Base-by-base conservation (phyloP, 345 rosid genomes). In the Gossypioides kirkii region DNA sequence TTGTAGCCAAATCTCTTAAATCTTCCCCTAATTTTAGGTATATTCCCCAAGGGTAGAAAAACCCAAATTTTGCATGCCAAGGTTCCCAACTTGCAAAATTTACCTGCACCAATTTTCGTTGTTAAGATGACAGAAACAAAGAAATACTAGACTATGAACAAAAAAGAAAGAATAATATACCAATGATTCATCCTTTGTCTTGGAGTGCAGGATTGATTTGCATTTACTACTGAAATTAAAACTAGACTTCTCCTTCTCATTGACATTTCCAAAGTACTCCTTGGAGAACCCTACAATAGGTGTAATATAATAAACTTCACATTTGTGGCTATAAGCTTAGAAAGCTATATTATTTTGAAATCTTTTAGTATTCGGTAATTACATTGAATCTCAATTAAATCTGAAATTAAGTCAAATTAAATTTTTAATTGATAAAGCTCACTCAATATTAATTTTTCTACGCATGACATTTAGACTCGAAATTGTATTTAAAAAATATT, bases 71-170 rank as follows among this genome's bases (percentile, higher is more conserved):
- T 2, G 98, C 93, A 55, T 95, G 98, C 86, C 94, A 87, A 7
- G 97, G 99, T 81, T 95, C 99, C 99, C 99, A 95, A 85, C 80
- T 89, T 6, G 98, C 98, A 70, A 92, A 92, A 80, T 83, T 87
- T 61, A 84, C 89, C 98, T 94, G 77, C 46, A 26, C 16, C 26
- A 50, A 17, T 26, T 49, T 69, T 45, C 26, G 53, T 46, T 66
- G 70, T 49, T 49, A 13, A 49, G 6, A 12, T 49, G 54, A 14
- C 7, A 3, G 17, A 14, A 49, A 49, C 54, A 49, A 13, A 47
- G 38, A 32, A 32, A 32, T 32, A 32, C 38, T 32, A 32, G 4
- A 32, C 38, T 1, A 32, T 32, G 7, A 32, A 32, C 38, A 32
- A 32, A 32, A 32, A 32, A 62, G 46, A 54, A 28, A 61, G 2